A percentile compares a stretch with the other conserved stretches of the same genome.
Evolutionary conservation across 169 alveolate genomes (phyloP).

Genomic region (Plasmodium falciparum): DNA sequence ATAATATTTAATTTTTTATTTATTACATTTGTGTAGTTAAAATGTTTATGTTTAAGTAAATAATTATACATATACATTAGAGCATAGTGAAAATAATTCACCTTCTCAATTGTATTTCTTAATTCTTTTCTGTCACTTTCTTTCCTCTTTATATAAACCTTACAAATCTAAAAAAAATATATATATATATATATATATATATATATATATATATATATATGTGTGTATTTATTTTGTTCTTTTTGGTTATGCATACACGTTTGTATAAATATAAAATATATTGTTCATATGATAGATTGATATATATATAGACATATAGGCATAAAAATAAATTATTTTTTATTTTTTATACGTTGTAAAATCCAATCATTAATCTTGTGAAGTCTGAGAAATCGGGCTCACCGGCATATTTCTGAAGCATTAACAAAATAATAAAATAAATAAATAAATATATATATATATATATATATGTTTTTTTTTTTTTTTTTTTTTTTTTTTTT

Average conservation of each 20-base stretch:
- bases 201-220: neutral
- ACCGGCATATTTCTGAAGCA: too few relatives aligned
- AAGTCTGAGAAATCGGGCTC: too few relatives aligned
- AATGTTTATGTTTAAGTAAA: slow-evolving; percentile 42
- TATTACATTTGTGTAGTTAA: slow-evolving; percentile 59
- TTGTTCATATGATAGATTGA: too few relatives aligned
- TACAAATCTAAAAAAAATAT: slow-evolving; percentile 17
- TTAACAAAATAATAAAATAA: too few relatives aligned
- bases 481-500: too few relatives aligned
- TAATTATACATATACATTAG: slow-evolving; percentile 36
- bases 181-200: neutral
- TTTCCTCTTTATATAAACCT: slow-evolving; percentile 33
- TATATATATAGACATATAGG: too few relatives aligned
- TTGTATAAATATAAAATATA: too few relatives aligned
- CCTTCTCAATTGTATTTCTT: slow-evolving; percentile 37
- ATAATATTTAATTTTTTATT: neutral
- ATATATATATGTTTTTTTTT: too few relatives aligned
- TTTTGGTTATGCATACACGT: neutral
- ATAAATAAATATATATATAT: too few relatives aligned
- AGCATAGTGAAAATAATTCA: slow-evolving; percentile 39
- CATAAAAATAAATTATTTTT: neutral
- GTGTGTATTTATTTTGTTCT: neutral
- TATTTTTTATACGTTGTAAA: too few relatives aligned
- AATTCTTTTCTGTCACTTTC: slow-evolving; percentile 30
- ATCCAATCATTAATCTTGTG: too few relatives aligned